phyloP scores from a whole-genome alignment of 2,329 filamentous ascomycete species.

The Amauroascus niger region DNA sequence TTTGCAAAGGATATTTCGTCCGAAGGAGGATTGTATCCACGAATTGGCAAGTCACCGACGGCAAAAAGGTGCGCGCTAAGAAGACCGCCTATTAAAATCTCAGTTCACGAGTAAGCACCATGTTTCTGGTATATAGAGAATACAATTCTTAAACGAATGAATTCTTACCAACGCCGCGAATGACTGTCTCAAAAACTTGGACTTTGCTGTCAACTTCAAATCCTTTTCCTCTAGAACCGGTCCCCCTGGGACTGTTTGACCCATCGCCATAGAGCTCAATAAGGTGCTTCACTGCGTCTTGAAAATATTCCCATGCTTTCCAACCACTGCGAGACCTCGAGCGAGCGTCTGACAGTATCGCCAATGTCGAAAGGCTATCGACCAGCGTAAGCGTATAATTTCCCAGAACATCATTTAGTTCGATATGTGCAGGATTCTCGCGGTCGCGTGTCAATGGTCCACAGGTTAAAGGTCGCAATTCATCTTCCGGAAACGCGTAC shows the following conservation, averaged over 20 bases:
- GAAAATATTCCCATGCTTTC: conserved; percentile 63
- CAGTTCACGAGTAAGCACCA: background rate
- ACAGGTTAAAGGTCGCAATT: conserved; percentile 80
- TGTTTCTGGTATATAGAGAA: background rate
- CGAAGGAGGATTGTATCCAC: conserved; percentile 55
- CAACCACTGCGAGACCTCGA: conserved; percentile 45
- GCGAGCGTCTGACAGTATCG: conserved; percentile 73
- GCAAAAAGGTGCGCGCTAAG: conserved; percentile 92
- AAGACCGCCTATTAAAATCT: conserved; percentile 57
- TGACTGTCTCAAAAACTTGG: conserved; percentile 96
- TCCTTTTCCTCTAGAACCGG: conserved; percentile 62
- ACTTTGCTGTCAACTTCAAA: conserved; percentile 98
- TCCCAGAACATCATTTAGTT: conserved; percentile 87
- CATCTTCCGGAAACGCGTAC: conserved; percentile 91
- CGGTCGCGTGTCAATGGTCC: conserved; percentile 73
- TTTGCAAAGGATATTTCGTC: conserved; percentile 32
- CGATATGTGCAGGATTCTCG: conserved; percentile 67
- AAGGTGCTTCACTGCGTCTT: conserved; percentile 64
- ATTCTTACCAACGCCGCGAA: conserved; percentile 55
- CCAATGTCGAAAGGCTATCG: conserved; percentile 87
- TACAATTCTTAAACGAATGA: background rate
- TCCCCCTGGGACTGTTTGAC: conserved; percentile 54
- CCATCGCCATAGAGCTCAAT: conserved; percentile 84
- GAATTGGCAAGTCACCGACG: conserved; percentile 77
- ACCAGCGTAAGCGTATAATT: conserved; percentile 96